Evolutionary conservation across 805 yeast genomes (phyloP).

Genomic region (Ogataea sp.): DNA sequence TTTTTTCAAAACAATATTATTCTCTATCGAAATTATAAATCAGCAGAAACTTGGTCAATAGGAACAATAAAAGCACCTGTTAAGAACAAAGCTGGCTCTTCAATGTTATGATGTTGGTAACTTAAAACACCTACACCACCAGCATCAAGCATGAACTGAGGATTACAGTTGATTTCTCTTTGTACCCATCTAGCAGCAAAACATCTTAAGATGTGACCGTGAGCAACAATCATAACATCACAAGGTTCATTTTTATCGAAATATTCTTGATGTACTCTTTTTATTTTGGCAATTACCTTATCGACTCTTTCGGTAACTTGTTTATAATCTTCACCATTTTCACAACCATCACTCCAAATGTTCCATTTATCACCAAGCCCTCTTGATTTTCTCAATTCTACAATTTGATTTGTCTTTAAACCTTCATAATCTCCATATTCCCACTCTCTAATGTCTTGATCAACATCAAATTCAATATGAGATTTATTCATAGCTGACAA

Average conservation of each 20-base stretch:
- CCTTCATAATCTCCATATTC: constrained; percentile 97
- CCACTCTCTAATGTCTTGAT: constrained; percentile 85
- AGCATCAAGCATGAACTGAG: constrained; percentile 81
- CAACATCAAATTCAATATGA: constrained; percentile 37
- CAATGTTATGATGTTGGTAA: constrained; percentile 75
- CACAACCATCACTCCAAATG: constrained; percentile 92
- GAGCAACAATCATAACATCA: constrained; percentile 81
- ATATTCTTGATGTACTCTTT: constrained; percentile 48
- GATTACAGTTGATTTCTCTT: constrained; percentile 50
- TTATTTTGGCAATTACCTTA: constrained; percentile 55
- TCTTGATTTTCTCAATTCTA: constrained; percentile 44
- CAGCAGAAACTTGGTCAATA: constrained; percentile 44
- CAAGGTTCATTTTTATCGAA: constrained; percentile 43
- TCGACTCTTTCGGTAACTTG: constrained; percentile 71
- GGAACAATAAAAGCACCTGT: constrained; percentile 81
- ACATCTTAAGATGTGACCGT: constrained; percentile 88
- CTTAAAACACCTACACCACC: constrained; percentile 93
- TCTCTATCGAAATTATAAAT: too few relatives aligned
- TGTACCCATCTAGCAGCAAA: constrained; percentile 86
- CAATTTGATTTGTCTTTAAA: constrained; percentile 56
- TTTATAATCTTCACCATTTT: constrained; percentile 68
- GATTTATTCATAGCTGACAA: constrained; percentile 35
- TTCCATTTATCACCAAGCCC: constrained; percentile 58
- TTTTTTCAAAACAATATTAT: too few relatives aligned
- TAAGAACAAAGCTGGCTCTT: constrained; percentile 80